Conservation (phyloP, 2,329 filamentous ascomycete genomes). For the Penicillium sp. region DNA sequence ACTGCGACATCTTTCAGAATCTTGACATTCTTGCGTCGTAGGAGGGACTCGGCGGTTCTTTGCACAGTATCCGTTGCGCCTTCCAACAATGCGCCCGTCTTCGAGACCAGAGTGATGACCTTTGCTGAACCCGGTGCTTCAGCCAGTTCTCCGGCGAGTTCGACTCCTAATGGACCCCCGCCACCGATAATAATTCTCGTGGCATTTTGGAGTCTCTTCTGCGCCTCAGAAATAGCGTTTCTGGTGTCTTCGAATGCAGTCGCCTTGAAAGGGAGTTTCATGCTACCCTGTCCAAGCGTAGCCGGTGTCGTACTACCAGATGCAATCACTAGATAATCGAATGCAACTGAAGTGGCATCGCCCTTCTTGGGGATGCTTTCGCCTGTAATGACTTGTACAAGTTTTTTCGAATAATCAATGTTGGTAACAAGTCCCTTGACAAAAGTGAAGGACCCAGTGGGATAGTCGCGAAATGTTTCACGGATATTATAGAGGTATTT, state of each 20-base stretch:
- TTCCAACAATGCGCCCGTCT: neutral
- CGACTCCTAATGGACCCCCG: constrained; percentile 7
- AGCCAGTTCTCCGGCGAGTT: constrained; percentile 10
- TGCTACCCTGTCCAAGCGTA: neutral
- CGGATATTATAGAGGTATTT: constrained; percentile 8
- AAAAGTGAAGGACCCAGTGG: constrained; percentile 2
- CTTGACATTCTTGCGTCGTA: neutral
- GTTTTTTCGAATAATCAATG: constrained; percentile 3
- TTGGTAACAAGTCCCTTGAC: constrained; percentile 5
- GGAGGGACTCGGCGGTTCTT: neutral
- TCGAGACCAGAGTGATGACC: neutral
- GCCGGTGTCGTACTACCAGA: constrained; percentile 9
- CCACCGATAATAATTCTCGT: constrained; percentile 7
- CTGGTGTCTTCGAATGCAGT: constrained; percentile 2
- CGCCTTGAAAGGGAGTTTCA: constrained; percentile 6
- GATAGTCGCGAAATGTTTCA: constrained; percentile 2
- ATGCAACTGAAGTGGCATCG: neutral
- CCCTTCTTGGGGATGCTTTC: neutral
- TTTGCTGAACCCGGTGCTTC: neutral
- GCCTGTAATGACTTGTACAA: neutral
- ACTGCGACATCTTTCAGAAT: neutral
- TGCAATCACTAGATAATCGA: constrained; percentile 11
- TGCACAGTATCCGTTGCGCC: neutral
- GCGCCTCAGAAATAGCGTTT: neutral
- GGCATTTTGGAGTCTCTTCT: neutral